Percentiles rank a stretch among this genome's conserved stretches.
Conservation (phyloP, 306 rosid genomes). For the Nissolia schottii region DNA sequence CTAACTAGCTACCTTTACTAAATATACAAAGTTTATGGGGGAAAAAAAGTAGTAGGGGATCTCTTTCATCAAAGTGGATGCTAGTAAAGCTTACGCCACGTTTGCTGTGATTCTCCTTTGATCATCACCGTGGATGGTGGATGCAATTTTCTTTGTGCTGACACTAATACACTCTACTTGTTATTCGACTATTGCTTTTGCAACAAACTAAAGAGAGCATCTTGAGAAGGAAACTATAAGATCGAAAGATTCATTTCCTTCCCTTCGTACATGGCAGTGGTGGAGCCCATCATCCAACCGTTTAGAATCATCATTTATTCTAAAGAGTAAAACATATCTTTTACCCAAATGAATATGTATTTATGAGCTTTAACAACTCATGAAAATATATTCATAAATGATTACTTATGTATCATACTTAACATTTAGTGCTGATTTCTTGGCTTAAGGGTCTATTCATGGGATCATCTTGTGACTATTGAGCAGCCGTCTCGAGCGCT, state of each 20-base stretch:
- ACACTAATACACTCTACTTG: not conserved
- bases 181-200: not conserved
- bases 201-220: not conserved
- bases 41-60: not conserved
- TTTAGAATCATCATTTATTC: not conserved
- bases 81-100: not conserved
- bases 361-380: not conserved
- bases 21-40: too few relatives aligned
- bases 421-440: too few relatives aligned
- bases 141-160: not conserved
- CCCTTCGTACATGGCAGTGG: not conserved
- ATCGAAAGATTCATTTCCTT: not conserved
- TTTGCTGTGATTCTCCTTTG: not conserved
- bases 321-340: not conserved
- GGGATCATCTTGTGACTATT: too few relatives aligned
- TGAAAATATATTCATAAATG: too few relatives aligned
- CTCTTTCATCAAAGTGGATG: not conserved
- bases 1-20: too few relatives aligned
- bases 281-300: not conserved
- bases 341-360: too few relatives aligned
- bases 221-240: not conserved
- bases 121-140: not conserved
- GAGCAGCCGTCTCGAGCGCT: too few relatives aligned
- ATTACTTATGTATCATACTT: too few relatives aligned
- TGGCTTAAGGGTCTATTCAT: too few relatives aligned